Conservation (phyloP, 2,329 filamentous ascomycete genomes). For the Grosmannia clavigera region DNA sequence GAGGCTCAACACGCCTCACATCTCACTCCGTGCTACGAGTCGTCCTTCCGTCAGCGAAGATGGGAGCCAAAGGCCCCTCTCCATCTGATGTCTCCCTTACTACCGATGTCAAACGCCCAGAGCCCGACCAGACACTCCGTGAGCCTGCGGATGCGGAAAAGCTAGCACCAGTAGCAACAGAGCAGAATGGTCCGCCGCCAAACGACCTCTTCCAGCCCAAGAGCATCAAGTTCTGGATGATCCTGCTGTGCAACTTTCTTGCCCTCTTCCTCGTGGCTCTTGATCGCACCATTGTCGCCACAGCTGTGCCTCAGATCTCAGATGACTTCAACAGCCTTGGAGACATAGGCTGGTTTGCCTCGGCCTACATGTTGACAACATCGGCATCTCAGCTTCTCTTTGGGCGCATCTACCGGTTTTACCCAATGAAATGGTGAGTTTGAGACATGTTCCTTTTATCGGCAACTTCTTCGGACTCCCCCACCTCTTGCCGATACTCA, state of each 20-base stretch:
- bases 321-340: conserved; percentile 43
- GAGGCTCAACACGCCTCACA: not conserved
- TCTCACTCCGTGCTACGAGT: not conserved
- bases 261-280: conserved; percentile 47
- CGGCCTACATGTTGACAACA: conserved; percentile 47
- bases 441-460: not conserved
- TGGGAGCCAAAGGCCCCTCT: not conserved
- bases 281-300: conserved; percentile 43
- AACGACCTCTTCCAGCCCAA: conserved; percentile 36
- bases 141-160: conserved; percentile 16
- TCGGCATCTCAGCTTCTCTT: conserved; percentile 42
- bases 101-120: conserved; percentile 4
- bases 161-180: conserved; percentile 8
- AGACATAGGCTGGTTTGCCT: conserved; percentile 54
- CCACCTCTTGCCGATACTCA: not conserved
- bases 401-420: conserved; percentile 42
- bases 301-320: conserved; percentile 41
- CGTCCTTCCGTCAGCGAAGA: not conserved
- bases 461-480: not conserved
- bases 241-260: conserved; percentile 39
- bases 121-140: not conserved
- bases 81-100: not conserved
- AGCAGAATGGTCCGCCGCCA: conserved; percentile 6
- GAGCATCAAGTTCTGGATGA: conserved; percentile 42
- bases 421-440: conserved; percentile 32